Evolutionary conservation across 352 stramenopile species (phyloP), one percentile per base, ranked within the genome.

Genomic region (Pelagophyceae sp.): DNA sequence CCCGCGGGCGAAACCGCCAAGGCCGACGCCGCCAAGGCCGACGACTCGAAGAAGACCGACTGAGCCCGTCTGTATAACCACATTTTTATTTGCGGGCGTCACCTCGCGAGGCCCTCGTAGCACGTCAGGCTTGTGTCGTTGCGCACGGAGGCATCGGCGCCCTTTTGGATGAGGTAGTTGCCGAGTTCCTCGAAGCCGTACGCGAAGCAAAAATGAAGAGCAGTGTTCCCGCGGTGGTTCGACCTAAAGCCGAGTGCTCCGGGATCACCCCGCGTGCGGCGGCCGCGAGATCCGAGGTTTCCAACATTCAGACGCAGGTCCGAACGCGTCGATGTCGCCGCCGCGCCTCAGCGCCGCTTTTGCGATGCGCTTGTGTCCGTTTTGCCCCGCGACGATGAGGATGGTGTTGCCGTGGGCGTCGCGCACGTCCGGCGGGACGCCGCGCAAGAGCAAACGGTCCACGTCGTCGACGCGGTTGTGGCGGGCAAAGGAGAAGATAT

Each of bases 101-200:
- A 71, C 23, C 27, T 31, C 15, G 32, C 33, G 69, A 65, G 70
- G 37, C 74, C 32, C 76, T 85, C 81, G 81, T 90, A 91, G 80
- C 89, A 93, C 15, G 84, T 72, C 3, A 83, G 61, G 0, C 87
- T 87, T 33, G 92, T 84, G 29, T 86, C 80, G 82, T 95, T 95
- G 23, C 80, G 77, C 72, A 94, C 76, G 31, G 79, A 80, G 35
- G 88, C 87, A 76, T 92, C 88, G 11, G 90, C 90, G 58, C 90
- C 90, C 79, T 95, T 94, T 31, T 87, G 91, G 64, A 94, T 88
- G 65, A 95, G 81, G 77, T 95, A 95, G 60, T 86, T 88, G 45
- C 87, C 87, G 17, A 95, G 79, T 19, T 87, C 89, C 67, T 92
- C 87, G 72, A 93, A 94, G 32, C 87, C 88, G 72, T 93, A 95